Base-by-base conservation (phyloP, 106 monocot species). In the Acorus gramineus region DNA sequence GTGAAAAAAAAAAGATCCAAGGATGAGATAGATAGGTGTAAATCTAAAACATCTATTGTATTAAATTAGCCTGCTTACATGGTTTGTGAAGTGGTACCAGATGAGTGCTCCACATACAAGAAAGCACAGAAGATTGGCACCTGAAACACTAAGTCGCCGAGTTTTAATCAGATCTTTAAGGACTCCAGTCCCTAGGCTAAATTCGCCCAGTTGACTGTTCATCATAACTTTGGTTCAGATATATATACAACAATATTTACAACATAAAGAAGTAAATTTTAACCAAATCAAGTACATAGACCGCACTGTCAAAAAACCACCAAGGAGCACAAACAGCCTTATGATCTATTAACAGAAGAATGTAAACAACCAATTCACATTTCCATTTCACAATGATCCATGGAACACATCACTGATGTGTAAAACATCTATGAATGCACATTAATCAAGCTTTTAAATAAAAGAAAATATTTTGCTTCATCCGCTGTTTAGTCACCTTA, bases 281-380 rank as follows among this genome's bases (percentile, higher is more conserved):
- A 61, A 71, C 56, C 56, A 69, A 59, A 78, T 57, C 65, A 44
- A 69, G 43, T 62, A 65, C 49, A 59, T 53, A 77, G 62, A 11
- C 42, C 59, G 72, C 7, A 4, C 49, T 71, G 80, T 71, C 68
- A 54, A 42, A 61, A 49, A 67, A 65, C 48, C 63, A 57, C 65
- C 44, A 52, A 11, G 53, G 49, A 61, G 42, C 59, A 66, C 60
- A 42, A 56, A 6, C 1, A 48, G 50, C 14, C 52, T 69, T 67
- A 72, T 75, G 55, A 71, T 68, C 69, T 74, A 76, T 65, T 69
- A 69, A 80, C 74, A 77, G 56, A 60, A 65, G 57, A 68, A 47
- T 43, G 76, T 9, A 64, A 62, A 57, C 44, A 55, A 44, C 44
- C 44, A 77, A 49, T 52, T 60, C 48, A 68, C 73, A 76, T 67